These are phyloP conservation scores for Anethum foeniculum DNA, from an alignment of 140 eudicot species.

Conservation along the genomic window DNA sequence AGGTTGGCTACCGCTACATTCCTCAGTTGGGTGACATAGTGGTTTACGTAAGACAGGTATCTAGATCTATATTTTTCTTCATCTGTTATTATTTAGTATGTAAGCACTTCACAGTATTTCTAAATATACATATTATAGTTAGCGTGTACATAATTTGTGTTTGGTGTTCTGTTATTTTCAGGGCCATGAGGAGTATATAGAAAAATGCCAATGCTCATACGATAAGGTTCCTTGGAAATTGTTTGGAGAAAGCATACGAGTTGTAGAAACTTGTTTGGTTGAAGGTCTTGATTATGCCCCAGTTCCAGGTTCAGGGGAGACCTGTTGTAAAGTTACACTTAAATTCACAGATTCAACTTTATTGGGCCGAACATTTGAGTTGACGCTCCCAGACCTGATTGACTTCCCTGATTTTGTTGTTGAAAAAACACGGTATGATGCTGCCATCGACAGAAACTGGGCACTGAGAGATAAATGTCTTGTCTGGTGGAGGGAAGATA, in stretches of 20 bases:
- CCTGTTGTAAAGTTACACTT: constrained; percentile 66
- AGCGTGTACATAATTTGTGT: neutral
- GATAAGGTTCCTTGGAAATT: constrained; percentile 50
- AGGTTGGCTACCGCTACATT: constrained; percentile 70
- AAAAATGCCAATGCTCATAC: neutral
- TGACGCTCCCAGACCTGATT: constrained; percentile 65
- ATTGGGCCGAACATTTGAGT: constrained; percentile 34
- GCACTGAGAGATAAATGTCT: constrained; percentile 48
- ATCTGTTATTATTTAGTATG: neutral
- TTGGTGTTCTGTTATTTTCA: constrained; percentile 19
- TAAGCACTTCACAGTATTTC: neutral
- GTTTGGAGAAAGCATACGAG: constrained; percentile 29
- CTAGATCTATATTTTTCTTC: neutral
- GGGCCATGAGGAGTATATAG: constrained; percentile 76
- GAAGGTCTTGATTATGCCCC: constrained; percentile 41
- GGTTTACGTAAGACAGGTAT: constrained; percentile 76
- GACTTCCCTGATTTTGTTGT: constrained; percentile 76
- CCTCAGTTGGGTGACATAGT: constrained; percentile 92
- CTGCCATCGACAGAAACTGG: constrained; percentile 65
- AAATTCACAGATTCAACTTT: constrained; percentile 42
- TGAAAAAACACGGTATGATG: constrained; percentile 67
- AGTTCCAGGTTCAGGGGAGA: constrained; percentile 72
- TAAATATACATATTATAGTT: neutral
- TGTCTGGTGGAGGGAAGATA: constrained; percentile 81
- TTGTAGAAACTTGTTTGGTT: constrained; percentile 64